Base-by-base conservation (phyloP, 2,329 filamentous ascomycete species). In the Escovopsis sp. region DNA sequence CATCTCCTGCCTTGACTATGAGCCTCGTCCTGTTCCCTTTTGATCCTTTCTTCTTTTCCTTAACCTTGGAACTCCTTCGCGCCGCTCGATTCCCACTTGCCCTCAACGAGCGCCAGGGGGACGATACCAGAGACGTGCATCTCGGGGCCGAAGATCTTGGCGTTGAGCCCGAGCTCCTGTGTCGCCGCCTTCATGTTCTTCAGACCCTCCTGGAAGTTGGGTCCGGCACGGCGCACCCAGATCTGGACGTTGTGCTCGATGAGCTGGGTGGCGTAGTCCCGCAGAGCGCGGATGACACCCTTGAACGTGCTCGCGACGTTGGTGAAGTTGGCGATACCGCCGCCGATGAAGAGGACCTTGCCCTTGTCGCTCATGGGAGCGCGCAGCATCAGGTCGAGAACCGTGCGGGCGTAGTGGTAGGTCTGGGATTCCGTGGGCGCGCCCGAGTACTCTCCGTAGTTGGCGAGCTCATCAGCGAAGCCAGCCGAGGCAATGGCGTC, bases 271-370 rank as follows among this genome's bases (percentile, higher is more conserved):
- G 87, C 74, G 49, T 88, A 86, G 65, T 96, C 90, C 47, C 88
- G 79, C 46, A 98, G 75, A 41, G 90, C 90, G 50, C 85, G 81
- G 60, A 98, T 98, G 61, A 98, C 88, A 69, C 90, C 90, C 76
- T 98, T 98, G 81, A 98, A 98, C 45, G 90, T 98, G 51, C 82
- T 90, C 41, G 90, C 90, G 37, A 98, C 90, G 67, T 96, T 98
- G 72, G 90, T 98, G 71, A 98, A 98, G 80, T 98, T 98, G 72
- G 90, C 90, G 73, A 98, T 98, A 74, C 90, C 90, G 68, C 90
- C 90, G 62, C 90, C 90, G 48, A 98, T 96, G 75, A 98, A 98
- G 46, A 98, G 79, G 36, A 98, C 85, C 76, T 96, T 98, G 70
- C 90, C 90, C 55, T 94, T 79, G 42, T 83, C 73, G 61, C 75